phyloP scores from a whole-genome alignment of 176 grass and related monocot species.

The Pontederia crassipes region DNA sequence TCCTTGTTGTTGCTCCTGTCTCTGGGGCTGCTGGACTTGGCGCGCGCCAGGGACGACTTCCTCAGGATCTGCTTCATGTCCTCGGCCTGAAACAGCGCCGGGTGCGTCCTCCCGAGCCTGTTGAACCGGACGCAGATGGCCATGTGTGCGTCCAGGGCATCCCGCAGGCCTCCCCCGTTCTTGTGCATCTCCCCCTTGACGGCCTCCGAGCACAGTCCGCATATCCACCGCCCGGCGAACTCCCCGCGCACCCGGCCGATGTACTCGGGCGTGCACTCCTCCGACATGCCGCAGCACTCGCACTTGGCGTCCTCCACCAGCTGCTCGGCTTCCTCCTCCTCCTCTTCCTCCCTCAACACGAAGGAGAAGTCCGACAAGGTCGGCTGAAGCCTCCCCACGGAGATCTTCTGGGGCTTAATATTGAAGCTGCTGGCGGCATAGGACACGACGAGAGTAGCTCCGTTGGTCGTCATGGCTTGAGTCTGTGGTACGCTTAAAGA shows the following conservation, averaged over 20 bases:
- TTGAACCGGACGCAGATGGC: constrained; percentile 56
- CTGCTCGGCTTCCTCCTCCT: background rate
- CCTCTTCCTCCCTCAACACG: background rate
- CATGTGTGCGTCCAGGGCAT: constrained; percentile 59
- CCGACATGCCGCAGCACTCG: constrained; percentile 86
- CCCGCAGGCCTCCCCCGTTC: constrained; percentile 13
- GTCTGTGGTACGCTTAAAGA: no score
- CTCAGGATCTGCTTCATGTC: constrained; percentile 72
- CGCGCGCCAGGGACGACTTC: background rate
- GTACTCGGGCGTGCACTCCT: constrained; percentile 79
- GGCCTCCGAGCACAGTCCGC: constrained; percentile 78
- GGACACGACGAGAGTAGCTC: background rate
- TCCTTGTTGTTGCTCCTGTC: background rate
- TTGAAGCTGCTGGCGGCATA: background rate
- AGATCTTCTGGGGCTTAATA: background rate
- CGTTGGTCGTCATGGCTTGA: no score
- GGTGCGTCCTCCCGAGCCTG: constrained; percentile 44
- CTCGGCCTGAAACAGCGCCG: constrained; percentile 50
- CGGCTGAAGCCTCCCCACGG: background rate
- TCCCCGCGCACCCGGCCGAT: constrained; percentile 46
- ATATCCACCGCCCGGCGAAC: constrained; percentile 79
- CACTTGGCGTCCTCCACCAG: constrained; percentile 58
- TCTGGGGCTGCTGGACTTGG: background rate
- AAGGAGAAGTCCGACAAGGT: constrained; percentile 7
- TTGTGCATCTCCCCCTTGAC: constrained; percentile 55